Evolutionary conservation across 2,329 filamentous ascomycete species (phyloP).

Genomic region (Exophiala calicioides): DNA sequence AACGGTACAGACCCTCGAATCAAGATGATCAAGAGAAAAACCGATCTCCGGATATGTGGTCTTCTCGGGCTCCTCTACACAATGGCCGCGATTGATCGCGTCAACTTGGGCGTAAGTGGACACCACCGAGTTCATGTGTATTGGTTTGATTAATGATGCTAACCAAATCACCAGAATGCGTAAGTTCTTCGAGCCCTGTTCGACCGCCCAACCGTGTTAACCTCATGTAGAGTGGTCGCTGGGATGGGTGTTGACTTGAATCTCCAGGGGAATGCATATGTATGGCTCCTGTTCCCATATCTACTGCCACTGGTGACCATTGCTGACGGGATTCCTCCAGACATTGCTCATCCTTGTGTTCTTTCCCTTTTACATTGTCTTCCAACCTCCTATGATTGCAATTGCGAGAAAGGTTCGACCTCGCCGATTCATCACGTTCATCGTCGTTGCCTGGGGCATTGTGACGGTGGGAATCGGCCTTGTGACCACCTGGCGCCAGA

Average conservation of each 20-base stretch:
- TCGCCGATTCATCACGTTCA: no score
- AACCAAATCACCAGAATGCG: constrained; percentile 6
- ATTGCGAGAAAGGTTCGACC: constrained; percentile 45
- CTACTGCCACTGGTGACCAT: neutral
- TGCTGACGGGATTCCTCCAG: constrained; percentile 2
- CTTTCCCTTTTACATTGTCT: constrained; percentile 47
- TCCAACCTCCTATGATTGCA: constrained; percentile 44
- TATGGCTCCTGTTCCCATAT: neutral
- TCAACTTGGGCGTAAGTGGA: constrained; percentile 10
- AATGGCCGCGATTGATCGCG: constrained; percentile 10
- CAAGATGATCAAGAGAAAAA: constrained; percentile 8
- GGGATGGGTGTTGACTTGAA: constrained; percentile 4
- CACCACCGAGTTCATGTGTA: no score
- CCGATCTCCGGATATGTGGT: constrained; percentile 6
- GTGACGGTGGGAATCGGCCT: no score
- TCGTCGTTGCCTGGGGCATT: no score
- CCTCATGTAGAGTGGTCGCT: constrained; percentile 4
- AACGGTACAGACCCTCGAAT: constrained; percentile 3
- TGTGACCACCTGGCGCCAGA: no score
- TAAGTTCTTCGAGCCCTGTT: neutral
- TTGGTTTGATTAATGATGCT: no score
- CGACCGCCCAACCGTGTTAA: no score
- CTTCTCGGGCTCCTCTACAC: constrained; percentile 7
- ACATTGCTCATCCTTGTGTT: constrained; percentile 40
- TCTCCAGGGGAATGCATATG: constrained; percentile 13